Evolutionary conservation across 1,139 yeast species (phyloP).

Genomic region (Eremothecium sinecaudum): DNA sequence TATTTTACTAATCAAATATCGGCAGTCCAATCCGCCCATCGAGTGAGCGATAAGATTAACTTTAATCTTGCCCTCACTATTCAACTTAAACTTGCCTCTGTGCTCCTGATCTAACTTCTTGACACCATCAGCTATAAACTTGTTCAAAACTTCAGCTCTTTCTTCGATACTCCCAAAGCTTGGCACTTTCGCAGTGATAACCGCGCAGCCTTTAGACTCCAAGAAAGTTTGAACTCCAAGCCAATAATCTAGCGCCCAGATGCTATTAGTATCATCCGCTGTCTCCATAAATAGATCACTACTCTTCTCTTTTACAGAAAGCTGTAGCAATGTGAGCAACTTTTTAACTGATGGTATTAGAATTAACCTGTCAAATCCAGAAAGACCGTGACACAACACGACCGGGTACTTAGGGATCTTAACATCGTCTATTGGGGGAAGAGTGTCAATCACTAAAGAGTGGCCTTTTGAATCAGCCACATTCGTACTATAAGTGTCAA

Average conservation of each 20-base stretch:
- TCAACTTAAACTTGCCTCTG: constrained; percentile 28
- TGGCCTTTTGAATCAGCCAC: background rate
- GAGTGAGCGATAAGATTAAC: constrained; percentile 82
- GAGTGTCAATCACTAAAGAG: background rate
- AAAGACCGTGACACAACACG: constrained; percentile 74
- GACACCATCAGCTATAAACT: constrained; percentile 41
- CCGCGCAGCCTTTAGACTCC: constrained; percentile 53
- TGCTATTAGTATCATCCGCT: constrained; percentile 24
- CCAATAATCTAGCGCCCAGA: constrained; percentile 63
- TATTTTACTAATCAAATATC: constrained; percentile 59
- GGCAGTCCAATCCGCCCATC: constrained; percentile 86
- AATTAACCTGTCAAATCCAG: constrained; percentile 62
- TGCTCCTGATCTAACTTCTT: constrained; percentile 18
- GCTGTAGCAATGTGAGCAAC: constrained; percentile 21
- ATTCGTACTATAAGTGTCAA: background rate
- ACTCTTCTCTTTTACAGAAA: constrained; percentile 16
- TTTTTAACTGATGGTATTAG: constrained; percentile 39
- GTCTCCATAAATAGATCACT: constrained; percentile 20
- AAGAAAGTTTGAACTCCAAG: constrained; percentile 61
- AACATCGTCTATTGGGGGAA: constrained; percentile 23
- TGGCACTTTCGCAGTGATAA: constrained; percentile 69
- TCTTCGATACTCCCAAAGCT: constrained; percentile 69
- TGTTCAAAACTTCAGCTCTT: constrained; percentile 52
- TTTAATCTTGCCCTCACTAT: constrained; percentile 32
- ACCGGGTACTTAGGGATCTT: constrained; percentile 50